Base-by-base conservation (phyloP, 139 green algal genomes). In the Chlorokybus atmophyticus region DNA sequence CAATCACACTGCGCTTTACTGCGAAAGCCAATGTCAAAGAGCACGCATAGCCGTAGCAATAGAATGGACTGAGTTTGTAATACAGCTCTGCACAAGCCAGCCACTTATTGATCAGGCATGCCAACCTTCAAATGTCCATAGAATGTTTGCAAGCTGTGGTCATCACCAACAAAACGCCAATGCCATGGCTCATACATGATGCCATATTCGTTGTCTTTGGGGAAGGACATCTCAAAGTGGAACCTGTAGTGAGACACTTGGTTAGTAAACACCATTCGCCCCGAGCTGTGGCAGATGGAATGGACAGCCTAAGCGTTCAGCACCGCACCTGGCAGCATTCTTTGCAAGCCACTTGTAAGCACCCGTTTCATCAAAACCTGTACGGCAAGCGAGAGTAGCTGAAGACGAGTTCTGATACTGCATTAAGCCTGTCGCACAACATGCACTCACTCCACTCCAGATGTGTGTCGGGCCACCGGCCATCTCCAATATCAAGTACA, bases 181-280 rank as follows among this genome's bases (percentile, higher is more conserved):
- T 77, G 68, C 68, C 68, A 77, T 3, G 68, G 68, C 59, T 77
- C 68, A 39, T 72, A 77, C 29, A 51, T 61, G 8, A 77, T 55
- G 2, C 59, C 68, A 14, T 64, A n/a, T 23, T n/a, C 31, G 25
- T 77, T 73, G 32, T 58, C 55, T 5, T 26, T 28, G 4, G 68
- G 68, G 49, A 77, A 77, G n/a, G 55, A 73, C 50, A 77, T 31
- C 67, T 77, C 68, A 52, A 77, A 77, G 52, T 77, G 51, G 60
- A 70, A 77, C 47, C 55, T 60, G 52, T n/a, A 42, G 40, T 31
- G 31, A 55, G 69, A 40, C 14, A 14, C 3, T 21, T 44, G 6
- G 55, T 32, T 1, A 77, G 67, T 68, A 59, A 77, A 28, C 26
- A 21, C 28, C 60, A 77, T 10, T 67, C 69, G 14, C n/a, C 32